phyloP scores from a whole-genome alignment of 192 early-diverging fungal genomes.

The Kappamyces sp. region DNA sequence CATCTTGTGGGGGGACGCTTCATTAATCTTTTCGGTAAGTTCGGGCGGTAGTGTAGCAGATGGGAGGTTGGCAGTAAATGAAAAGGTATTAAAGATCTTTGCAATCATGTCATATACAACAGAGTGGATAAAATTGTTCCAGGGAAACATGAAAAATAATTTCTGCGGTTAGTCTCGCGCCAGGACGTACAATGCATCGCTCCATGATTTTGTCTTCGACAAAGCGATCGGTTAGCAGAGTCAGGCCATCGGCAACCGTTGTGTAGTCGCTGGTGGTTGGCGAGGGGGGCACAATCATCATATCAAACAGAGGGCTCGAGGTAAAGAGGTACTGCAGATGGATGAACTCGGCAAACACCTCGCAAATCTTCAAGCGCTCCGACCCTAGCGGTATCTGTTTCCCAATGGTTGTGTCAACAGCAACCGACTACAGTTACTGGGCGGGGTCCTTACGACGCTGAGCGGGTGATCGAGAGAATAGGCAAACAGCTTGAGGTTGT shows the following conservation, averaged over 20 bases:
- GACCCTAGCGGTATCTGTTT: constrained; percentile 80
- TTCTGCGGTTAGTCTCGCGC: constrained; percentile 41
- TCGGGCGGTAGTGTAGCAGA: constrained; percentile 5
- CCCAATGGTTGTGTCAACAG: constrained; percentile 74
- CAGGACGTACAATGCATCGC: constrained; percentile 39
- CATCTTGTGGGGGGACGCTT: constrained; percentile 30
- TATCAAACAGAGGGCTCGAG: constrained; percentile 51
- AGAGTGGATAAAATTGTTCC: constrained; percentile 99
- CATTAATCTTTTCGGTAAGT: constrained; percentile 19
- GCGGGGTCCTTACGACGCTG: constrained; percentile 49
- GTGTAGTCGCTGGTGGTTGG: not conserved
- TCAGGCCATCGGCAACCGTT: constrained; percentile 48
- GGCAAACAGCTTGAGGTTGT: constrained; percentile 70
- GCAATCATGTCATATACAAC: constrained; percentile 99
- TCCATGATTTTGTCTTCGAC: constrained; percentile 45
- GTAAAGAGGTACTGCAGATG: constrained; percentile 69
- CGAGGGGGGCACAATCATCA: constrained; percentile 23
- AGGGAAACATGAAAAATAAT: constrained; percentile 89
- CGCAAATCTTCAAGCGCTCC: constrained; percentile 91
- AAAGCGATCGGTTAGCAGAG: constrained; percentile 41
- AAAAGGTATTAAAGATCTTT: constrained; percentile 45
- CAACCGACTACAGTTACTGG: constrained; percentile 18
- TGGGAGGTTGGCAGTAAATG: constrained; percentile 29
- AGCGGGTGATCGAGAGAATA: constrained; percentile 67
- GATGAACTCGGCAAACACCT: constrained; percentile 95